Percentiles rank a stretch among this genome's conserved stretches.
Conservation (phyloP, 495 filamentous ascomycete species). For the Tuber aestivum region DNA sequence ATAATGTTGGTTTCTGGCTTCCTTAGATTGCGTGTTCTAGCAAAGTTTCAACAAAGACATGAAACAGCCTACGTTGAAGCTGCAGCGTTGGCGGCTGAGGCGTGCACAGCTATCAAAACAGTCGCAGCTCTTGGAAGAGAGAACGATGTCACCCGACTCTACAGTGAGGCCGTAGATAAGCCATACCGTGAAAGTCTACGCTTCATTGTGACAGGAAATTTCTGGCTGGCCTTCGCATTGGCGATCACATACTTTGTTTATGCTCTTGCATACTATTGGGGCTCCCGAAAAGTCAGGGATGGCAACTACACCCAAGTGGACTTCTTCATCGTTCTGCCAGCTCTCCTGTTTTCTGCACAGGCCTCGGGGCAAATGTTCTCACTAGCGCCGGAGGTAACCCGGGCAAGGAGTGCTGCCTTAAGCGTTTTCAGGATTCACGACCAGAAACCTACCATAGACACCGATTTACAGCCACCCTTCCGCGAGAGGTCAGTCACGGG, state of each 20-base stretch:
- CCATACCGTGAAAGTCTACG: constrained; percentile 45
- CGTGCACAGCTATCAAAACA: constrained; percentile 54
- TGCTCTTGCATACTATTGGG: constrained; percentile 65
- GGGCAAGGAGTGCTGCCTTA: constrained; percentile 50
- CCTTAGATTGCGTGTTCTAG: constrained; percentile 52
- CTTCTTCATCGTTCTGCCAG: constrained; percentile 62
- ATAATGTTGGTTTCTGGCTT: constrained; percentile 53
- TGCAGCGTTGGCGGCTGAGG: constrained; percentile 55
- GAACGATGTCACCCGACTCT: constrained; percentile 47
- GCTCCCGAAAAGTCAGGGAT: constrained; percentile 52
- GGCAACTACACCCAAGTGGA: constrained; percentile 55
- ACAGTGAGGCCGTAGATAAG: constrained; percentile 46
- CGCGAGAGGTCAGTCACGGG: neutral
- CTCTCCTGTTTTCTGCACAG: constrained; percentile 56
- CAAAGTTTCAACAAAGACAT: constrained; percentile 57
- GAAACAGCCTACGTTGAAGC: constrained; percentile 54
- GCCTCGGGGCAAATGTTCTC: constrained; percentile 62
- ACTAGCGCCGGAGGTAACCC: constrained; percentile 58
- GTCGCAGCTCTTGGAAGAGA: constrained; percentile 55
- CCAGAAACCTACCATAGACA: constrained; percentile 38
- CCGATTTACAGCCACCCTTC: constrained; percentile 14
- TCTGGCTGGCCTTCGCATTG: constrained; percentile 46
- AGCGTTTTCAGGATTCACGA: constrained; percentile 40
- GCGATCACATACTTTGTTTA: constrained; percentile 52
- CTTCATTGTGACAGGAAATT: constrained; percentile 45